A percentile compares a stretch with the other conserved stretches of the same genome.
Conservation (phyloP, 257 asterid genomes). For the Nicotiana sylvestris region DNA sequence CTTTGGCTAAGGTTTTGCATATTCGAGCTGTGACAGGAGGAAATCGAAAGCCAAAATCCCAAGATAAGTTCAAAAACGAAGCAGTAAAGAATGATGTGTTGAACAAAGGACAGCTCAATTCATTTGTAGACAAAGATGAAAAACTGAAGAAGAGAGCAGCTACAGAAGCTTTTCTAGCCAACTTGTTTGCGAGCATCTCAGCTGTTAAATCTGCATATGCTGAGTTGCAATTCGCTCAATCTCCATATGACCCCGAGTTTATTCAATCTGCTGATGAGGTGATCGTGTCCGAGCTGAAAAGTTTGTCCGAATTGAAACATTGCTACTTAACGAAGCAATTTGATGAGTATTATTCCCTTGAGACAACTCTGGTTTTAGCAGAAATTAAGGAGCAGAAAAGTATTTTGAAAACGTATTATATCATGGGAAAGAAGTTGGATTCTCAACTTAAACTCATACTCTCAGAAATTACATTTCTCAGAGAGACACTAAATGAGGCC, state of each 20-base stretch:
- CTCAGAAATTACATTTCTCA: conserved; percentile 68
- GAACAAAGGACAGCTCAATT: neutral
- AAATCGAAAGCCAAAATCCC: neutral
- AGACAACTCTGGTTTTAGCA: conserved; percentile 29
- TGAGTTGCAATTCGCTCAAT: neutral
- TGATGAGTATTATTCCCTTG: conserved; percentile 36
- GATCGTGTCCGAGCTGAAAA: conserved; percentile 53
- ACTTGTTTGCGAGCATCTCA: neutral
- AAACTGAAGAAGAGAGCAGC: neutral
- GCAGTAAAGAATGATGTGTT: neutral
- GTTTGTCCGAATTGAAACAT: conserved; percentile 54
- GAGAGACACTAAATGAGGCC: conserved; percentile 61
- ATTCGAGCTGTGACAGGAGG: neutral
- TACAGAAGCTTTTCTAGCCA: neutral
- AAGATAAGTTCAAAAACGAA: neutral
- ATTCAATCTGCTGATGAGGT: neutral
- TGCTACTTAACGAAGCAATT: conserved; percentile 44
- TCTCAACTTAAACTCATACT: conserved; percentile 67
- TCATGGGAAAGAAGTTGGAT: conserved; percentile 61
- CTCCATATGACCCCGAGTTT: neutral
- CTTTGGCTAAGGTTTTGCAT: neutral
- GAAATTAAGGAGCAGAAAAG: conserved; percentile 64
- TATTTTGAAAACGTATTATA: conserved; percentile 48
- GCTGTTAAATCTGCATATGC: conserved; percentile 1
- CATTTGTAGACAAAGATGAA: neutral